Base-by-base conservation (phyloP, 169 alveolate genomes). In the Theileria annulata region DNA sequence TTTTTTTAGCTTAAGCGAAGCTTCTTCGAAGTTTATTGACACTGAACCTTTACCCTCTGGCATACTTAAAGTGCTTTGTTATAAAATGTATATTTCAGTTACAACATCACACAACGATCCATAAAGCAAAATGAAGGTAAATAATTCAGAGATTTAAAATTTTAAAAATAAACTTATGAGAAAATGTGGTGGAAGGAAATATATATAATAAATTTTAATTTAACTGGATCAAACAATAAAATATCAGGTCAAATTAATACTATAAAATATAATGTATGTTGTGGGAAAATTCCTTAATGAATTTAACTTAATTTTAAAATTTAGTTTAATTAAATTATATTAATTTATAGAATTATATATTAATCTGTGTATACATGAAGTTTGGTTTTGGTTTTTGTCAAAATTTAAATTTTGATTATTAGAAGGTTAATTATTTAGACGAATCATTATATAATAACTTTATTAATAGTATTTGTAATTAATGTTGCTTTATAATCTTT, bases 21-120 rank as follows among this genome's bases (percentile, higher is more conserved):
- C 89, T 54, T 82, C 89, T 35, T 82, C 86, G 59, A 62, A 82
- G 31, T 82, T 82, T 60, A 82, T 82, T 19, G 68, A 42, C 75
- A 82, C 89, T 30, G 75, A 66, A n/a, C 89, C 78, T 51, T 42
- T 82, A 59, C 78, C 33, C 56, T 82, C 89, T 31, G 89, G 86
- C 89, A 82, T 82, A 51, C 60, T 71, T 35, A n/a, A 19, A 51
- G 31, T 42, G 21, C 49, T 28, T 51, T 27, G 67, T 64, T 69
- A 77, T 72, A 51, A 56, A 27, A 31, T 27, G 42, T 42, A 27
- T 35, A 69, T 58, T 15, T 25, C 3, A 25, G 67, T 25, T 1
- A 58, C 67, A 58, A 58, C 67, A 58, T 58, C 67, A 58, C 67
- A 58, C 42, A 58, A 25, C 12, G 67, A 25, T n/a, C 8, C 30